phyloP scores from a whole-genome alignment of 305 asterid species.

The Striga hermonthica region DNA sequence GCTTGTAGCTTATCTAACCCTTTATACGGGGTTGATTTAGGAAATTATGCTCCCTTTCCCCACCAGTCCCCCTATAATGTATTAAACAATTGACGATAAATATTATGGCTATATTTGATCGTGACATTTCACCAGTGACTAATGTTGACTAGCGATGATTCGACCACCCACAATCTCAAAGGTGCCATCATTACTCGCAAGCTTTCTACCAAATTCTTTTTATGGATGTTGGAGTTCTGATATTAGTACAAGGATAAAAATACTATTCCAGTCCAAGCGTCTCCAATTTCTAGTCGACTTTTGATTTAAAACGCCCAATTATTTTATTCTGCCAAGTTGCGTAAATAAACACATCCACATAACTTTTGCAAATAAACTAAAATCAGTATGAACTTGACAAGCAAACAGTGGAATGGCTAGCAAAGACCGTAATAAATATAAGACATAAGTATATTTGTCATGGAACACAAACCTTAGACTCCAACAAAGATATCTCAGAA shows the following conservation, averaged over 20 bases:
- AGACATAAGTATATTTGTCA: slow-evolving; percentile 16
- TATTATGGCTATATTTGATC: neutral
- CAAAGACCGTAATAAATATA: slow-evolving; percentile 26
- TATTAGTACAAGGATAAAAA: neutral
- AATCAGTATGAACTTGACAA: slow-evolving; percentile 20
- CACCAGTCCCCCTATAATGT: no score
- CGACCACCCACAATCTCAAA: neutral
- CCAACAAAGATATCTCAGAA: slow-evolving; percentile 86
- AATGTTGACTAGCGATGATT: neutral
- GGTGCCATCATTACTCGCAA: neutral
- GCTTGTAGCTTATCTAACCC: no score
- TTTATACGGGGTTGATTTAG: no score
- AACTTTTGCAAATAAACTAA: slow-evolving; percentile 3
- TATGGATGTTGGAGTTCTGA: neutral
- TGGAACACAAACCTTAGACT: slow-evolving; percentile 73
- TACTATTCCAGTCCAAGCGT: slow-evolving; percentile 13
- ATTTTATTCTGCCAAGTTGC: neutral
- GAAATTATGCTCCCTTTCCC: no score
- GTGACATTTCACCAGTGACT: neutral
- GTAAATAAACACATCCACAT: slow-evolving; percentile 18
- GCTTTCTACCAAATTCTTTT: slow-evolving; percentile 4
- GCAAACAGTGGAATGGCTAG: slow-evolving; percentile 9
- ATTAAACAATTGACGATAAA: neutral
- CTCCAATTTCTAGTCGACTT: slow-evolving; percentile 15
- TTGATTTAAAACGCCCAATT: slow-evolving; percentile 12